These are phyloP conservation scores for Tricholoma saponaceum DNA, from an alignment of 768 basidiomycete genomes.

Conservation along the genomic window DNA sequence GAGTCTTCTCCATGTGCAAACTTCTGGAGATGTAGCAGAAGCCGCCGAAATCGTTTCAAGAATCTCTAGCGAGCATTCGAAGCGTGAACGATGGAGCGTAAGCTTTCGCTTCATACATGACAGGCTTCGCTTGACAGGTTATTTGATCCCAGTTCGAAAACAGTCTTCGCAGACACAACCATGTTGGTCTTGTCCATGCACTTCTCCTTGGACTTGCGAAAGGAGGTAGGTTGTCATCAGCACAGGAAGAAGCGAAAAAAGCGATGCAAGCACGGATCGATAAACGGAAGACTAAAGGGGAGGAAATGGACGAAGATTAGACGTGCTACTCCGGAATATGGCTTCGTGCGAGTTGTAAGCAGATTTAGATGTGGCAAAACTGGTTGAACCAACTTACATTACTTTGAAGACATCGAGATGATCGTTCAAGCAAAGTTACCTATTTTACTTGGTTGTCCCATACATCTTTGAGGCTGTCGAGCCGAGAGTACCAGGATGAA, in stretches of 20 bases:
- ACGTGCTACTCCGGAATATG: background rate
- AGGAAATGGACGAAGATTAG: slow-evolving; percentile 46
- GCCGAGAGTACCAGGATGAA: too few relatives aligned
- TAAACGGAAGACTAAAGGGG: slow-evolving; percentile 39
- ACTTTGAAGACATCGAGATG: background rate
- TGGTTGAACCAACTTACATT: too few relatives aligned
- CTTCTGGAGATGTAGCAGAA: slow-evolving; percentile 34
- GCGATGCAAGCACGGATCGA: slow-evolving; percentile 44
- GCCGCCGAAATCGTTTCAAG: slow-evolving; percentile 52
- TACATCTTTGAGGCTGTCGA: too few relatives aligned
- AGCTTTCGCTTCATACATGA: slow-evolving; percentile 26
- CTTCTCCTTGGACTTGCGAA: slow-evolving; percentile 73
- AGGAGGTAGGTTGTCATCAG: slow-evolving; percentile 54
- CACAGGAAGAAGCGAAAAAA: slow-evolving; percentile 41
- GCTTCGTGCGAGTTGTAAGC: background rate
- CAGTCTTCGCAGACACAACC: slow-evolving; percentile 81
- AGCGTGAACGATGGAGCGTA: slow-evolving; percentile 81
- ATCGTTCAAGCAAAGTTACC: background rate
- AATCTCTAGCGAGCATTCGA: slow-evolving; percentile 64
- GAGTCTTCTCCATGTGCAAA: slow-evolving; percentile 49
- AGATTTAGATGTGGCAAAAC: background rate
- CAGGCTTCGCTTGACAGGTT: slow-evolving; percentile 1
- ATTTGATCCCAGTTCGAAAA: slow-evolving; percentile 70
- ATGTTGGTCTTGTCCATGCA: slow-evolving; percentile 76
- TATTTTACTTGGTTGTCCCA: too few relatives aligned